phyloP scores from a whole-genome alignment of 345 rosid species.

The Corymbia maculata region DNA sequence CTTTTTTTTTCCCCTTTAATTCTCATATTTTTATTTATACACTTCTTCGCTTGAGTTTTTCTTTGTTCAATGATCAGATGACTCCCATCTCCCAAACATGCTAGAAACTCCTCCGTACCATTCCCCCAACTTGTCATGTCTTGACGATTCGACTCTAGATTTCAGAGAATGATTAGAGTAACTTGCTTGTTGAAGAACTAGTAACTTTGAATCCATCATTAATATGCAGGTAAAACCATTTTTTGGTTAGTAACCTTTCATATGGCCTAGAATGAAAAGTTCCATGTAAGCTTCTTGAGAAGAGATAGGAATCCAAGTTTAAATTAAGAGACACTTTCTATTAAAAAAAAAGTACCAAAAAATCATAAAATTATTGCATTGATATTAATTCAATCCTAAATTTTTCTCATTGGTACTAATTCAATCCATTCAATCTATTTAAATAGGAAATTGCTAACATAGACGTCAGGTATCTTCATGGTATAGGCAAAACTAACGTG shows the following conservation, averaged over 20 bases:
- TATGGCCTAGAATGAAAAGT: not conserved
- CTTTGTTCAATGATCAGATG: not conserved
- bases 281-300: not conserved
- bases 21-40: not conserved
- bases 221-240: not conserved
- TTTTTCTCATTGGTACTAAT: too few relatives aligned
- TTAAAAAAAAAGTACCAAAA: too few relatives aligned
- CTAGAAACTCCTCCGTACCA: not conserved
- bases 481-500: accelerated
- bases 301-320: not conserved
- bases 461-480: too few relatives aligned
- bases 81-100: not conserved
- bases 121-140: not conserved
- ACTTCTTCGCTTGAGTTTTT: not conserved
- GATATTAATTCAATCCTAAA: too few relatives aligned
- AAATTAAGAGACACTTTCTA: not conserved
- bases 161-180: not conserved
- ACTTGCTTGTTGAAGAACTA: not conserved
- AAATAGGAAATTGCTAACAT: not conserved
- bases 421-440: too few relatives aligned
- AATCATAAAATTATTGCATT: too few relatives aligned
- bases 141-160: not conserved
- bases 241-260: not conserved
- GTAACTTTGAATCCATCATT: not conserved
- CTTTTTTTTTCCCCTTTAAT: not conserved